Evolutionary conservation across 2,329 filamentous ascomycete genomes (phyloP).

Genomic region (Aspergillus calidoustus): DNA sequence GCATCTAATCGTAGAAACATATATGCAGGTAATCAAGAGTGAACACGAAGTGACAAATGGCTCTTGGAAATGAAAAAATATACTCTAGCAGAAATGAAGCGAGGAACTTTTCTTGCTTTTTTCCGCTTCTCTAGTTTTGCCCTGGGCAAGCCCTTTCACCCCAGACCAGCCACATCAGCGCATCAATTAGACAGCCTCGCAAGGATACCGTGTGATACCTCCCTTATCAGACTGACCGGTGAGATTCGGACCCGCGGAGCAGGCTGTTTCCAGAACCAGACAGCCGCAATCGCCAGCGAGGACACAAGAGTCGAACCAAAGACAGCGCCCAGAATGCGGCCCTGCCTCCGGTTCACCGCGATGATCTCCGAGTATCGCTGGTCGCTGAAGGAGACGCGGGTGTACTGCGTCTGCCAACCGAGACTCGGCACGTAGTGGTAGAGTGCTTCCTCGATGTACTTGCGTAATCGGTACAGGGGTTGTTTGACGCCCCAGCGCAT

Average conservation of each 20-base stretch:
- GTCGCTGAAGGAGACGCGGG: conserved; percentile 90
- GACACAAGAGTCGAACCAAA: conserved; percentile 35
- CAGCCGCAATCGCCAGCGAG: conserved; percentile 33
- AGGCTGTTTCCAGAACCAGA: conserved; percentile 39
- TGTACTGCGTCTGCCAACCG: conserved; percentile 93
- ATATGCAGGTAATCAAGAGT: neutral
- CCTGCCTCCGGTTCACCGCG: conserved; percentile 70
- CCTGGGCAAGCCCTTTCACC: neutral
- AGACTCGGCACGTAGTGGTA: conserved; percentile 74
- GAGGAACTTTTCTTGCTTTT: neutral
- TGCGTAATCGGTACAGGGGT: conserved; percentile 76
- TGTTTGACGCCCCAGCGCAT: conserved; percentile 88
- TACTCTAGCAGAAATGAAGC: neutral
- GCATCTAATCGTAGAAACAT: neutral
- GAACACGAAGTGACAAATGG: neutral
- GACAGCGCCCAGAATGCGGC: conserved; percentile 58
- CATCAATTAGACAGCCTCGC: neutral
- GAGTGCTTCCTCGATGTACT: conserved; percentile 82
- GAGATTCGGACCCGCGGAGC: conserved; percentile 20
- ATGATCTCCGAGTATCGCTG: conserved; percentile 87
- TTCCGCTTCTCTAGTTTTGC: neutral
- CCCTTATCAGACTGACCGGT: conserved; percentile 23
- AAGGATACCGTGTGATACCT: conserved; percentile 24
- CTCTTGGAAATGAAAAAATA: neutral
- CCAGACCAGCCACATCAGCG: neutral